phyloP scores from a whole-genome alignment of 169 alveolate genomes.

The Plasmodium relictum region DNA sequence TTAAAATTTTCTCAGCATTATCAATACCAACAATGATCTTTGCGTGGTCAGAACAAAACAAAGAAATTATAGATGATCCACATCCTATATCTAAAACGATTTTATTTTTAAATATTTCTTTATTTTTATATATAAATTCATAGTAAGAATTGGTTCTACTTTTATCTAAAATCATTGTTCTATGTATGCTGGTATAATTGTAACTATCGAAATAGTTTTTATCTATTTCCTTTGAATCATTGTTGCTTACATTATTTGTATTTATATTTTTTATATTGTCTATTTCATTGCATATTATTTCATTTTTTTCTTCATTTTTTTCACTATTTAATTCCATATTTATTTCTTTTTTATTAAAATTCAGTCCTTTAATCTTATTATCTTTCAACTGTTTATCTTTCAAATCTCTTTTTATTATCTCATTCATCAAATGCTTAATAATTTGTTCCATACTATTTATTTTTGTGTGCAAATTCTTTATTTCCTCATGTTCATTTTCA shows the following conservation, averaged over 20 bases:
- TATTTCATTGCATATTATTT: not conserved
- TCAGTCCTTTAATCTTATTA: no score
- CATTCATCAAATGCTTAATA: conserved; percentile 64
- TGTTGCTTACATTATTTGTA: not conserved
- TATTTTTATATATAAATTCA: conserved; percentile 88
- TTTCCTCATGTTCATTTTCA: conserved; percentile 34
- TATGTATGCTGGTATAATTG: conserved; percentile 91
- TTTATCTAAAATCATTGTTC: conserved; percentile 94
- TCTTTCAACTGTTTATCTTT: not conserved
- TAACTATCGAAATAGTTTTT: conserved; percentile 92
- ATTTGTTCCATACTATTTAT: conserved; percentile 63
- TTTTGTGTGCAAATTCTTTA: conserved; percentile 51
- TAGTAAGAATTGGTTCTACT: conserved; percentile 93
- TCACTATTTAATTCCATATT: not conserved
- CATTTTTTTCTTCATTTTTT: not conserved
- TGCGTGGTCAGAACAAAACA: conserved; percentile 93
- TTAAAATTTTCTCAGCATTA: conserved; percentile 93
- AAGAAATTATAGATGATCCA: conserved; percentile 97
- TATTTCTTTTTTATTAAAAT: not conserved
- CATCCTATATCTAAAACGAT: conserved; percentile 97
- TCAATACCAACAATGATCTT: conserved; percentile 92
- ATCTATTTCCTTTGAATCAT: conserved; percentile 46
- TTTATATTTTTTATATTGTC: not conserved
- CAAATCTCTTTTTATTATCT: conserved; percentile 57
- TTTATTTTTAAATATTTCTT: conserved; percentile 89